Evolutionary conservation across 2,329 filamentous ascomycete genomes (phyloP), one percentile per base, ranked within the genome.

Genomic region (Ophiostoma sp.): DNA sequence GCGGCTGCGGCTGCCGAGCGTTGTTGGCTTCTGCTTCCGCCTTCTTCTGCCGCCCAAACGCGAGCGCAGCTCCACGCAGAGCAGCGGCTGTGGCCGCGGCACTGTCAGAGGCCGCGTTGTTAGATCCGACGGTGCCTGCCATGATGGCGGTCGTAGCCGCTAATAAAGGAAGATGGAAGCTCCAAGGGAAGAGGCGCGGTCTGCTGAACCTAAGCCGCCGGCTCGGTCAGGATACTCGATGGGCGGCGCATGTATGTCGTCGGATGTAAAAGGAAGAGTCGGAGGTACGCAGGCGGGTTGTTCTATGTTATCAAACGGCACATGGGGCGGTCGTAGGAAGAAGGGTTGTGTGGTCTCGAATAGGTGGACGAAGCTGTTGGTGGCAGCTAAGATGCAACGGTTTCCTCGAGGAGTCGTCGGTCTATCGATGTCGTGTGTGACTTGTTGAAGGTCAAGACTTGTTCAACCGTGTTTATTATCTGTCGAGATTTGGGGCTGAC

Each of bases 31-130:
- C 50, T n/a, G 33, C 61, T 22, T 50, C 48, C 5, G 33, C 39
- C 71, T 69, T 59, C 36, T 69, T 55, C 15, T 64, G 48, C 66
- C 84, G 85, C 75, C 83, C 82, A 75, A 89, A 90, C 25, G 88
- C 88, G 33, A 89, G 82, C 12, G 85, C 86, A 11, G 88, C 88
- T 70, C 88, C 88, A 73, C 82, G 84, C 72, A 89, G 80, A 22
- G 85, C 80, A 17, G 85, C 80, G 2, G 73, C 70, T 28, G 70
- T 45, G 19, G 73, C 73, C 6, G 79, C 79, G 78, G 76, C 75
- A 63, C 81, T 79, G 75, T 82, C 78, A 71, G 79, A 57, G 19
- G 59, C 50, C 0, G 50, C 28, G 45, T 52, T 69, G 45, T 36
- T 69, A 45, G 66, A 28, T 28, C 72, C 72, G 22, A 52, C n/a